A percentile compares a stretch with the other conserved stretches of the same genome.
Conservation (phyloP, 768 basidiomycete genomes). For the Nevesoporus exiguus region DNA sequence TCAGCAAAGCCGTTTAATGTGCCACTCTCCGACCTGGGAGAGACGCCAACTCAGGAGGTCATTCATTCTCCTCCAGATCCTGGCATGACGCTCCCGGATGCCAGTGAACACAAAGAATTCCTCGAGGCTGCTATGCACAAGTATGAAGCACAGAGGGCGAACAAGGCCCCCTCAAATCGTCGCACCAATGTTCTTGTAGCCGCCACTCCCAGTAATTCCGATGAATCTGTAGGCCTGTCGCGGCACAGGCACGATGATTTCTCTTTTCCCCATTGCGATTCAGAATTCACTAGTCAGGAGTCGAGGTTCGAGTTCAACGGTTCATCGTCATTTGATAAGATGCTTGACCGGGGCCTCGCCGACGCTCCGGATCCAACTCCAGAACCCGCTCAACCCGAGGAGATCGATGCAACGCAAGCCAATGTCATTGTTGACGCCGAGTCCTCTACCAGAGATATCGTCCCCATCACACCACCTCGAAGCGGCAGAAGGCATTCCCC, state of each 20-base stretch:
- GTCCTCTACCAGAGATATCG: not conserved
- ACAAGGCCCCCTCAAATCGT: conserved; percentile 5
- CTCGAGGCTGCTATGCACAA: conserved; percentile 23
- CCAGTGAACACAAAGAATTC: conserved; percentile 32
- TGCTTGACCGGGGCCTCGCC: conserved; percentile 34
- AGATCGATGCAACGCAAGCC: conserved; percentile 6
- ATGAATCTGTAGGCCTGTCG: conserved; percentile 23
- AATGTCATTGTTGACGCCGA: conserved; percentile 1
- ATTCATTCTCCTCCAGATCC: conserved; percentile 38
- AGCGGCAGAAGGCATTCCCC: conserved; percentile 7
- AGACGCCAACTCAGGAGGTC: conserved; percentile 27
- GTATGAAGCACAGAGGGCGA: conserved; percentile 25
- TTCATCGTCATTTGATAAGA: conserved; percentile 40
- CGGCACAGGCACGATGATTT: conserved; percentile 11
- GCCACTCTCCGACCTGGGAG: conserved; percentile 56
- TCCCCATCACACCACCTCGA: not conserved
- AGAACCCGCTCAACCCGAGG: conserved; percentile 13
- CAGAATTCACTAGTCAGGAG: conserved; percentile 19
- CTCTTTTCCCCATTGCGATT: conserved; percentile 7
- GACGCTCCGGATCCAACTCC: conserved; percentile 24
- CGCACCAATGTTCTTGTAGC: conserved; percentile 41
- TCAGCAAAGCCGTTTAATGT: conserved; percentile 48
- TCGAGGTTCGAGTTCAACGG: conserved; percentile 37
- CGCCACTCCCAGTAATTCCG: conserved; percentile 49
- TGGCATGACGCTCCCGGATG: conserved; percentile 48